These are phyloP conservation scores for Scheffersomyces parashehatae DNA, from an alignment of 1,139 yeast species.

Conservation along the genomic window DNA sequence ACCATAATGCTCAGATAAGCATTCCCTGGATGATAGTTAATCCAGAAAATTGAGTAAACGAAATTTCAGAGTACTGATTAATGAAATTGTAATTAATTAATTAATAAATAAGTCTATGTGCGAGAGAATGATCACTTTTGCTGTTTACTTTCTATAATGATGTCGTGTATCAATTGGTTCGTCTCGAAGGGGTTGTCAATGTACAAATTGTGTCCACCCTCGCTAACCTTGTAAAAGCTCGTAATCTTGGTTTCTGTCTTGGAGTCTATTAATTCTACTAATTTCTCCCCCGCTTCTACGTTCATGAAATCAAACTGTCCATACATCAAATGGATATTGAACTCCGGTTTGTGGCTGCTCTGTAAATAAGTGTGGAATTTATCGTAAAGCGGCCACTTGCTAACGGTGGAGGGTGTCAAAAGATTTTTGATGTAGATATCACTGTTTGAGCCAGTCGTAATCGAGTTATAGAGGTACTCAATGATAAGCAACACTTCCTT, in stretches of 20 bases:
- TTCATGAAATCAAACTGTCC: conserved; percentile 92
- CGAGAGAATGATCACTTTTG: no score
- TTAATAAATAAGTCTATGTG: no score
- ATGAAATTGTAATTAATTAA: no score
- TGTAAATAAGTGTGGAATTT: conserved; percentile 41
- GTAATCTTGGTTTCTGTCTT: conserved; percentile 51
- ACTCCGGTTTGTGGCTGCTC: conserved; percentile 12
- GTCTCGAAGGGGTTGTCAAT: conserved; percentile 57
- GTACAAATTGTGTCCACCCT: conserved; percentile 50
- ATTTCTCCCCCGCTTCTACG: conserved; percentile 64
- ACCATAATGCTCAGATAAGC: no score
- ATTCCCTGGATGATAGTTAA: no score
- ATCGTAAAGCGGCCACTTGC: conserved; percentile 73
- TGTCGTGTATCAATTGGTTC: conserved; percentile 31
- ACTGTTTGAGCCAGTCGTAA: conserved; percentile 61
- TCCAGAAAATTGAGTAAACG: no score
- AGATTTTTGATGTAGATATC: conserved; percentile 65
- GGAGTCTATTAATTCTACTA: conserved; percentile 39
- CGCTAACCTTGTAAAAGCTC: conserved; percentile 29
- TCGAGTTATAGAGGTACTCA: conserved; percentile 60
- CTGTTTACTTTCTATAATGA: conserved; percentile 7
- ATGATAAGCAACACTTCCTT: conserved; percentile 49
- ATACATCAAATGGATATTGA: conserved; percentile 60
- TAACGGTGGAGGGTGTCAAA: conserved; percentile 75
- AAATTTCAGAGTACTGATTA: no score